A percentile compares a stretch with the other conserved stretches of the same genome.
These are phyloP conservation scores for Ceratobasidium sp. DNA, from an alignment of 1,284 basidiomycete genomes.

Conservation along the genomic window DNA sequence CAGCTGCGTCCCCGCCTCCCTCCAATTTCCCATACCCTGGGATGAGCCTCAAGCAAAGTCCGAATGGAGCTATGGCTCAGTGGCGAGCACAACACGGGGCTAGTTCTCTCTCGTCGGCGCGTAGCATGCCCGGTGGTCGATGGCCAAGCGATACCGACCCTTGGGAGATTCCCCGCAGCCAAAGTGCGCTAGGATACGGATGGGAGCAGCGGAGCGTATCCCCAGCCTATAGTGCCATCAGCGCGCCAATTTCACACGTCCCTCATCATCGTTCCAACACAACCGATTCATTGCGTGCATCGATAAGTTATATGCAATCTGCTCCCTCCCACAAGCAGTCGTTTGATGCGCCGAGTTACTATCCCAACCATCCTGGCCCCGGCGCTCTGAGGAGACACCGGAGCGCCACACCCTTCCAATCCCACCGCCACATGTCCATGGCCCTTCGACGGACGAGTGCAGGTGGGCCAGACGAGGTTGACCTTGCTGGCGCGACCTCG, in stretches of 20 bases:
- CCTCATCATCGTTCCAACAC: slow-evolving; percentile 11
- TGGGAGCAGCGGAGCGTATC: slow-evolving; percentile 35
- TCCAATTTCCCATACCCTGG: slow-evolving; percentile 28
- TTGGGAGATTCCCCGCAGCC: slow-evolving; percentile 29
- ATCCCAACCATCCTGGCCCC: not conserved
- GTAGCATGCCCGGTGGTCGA: slow-evolving; percentile 11
- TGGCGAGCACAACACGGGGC: slow-evolving; percentile 22
- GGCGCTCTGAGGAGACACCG: slow-evolving; percentile 21
- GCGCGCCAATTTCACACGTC: slow-evolving; percentile 17
- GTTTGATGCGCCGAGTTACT: slow-evolving; percentile 16
- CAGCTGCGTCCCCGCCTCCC: slow-evolving; percentile 13
- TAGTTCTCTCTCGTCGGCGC: not conserved
- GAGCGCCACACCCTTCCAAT: slow-evolving; percentile 29
- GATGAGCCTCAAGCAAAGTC: slow-evolving; percentile 21
- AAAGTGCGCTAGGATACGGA: slow-evolving; percentile 28
- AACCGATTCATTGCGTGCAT: not conserved
- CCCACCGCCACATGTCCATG: slow-evolving; percentile 9
- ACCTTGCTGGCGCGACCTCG: slow-evolving; percentile 23
- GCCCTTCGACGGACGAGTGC: slow-evolving; percentile 21
- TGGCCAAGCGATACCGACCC: slow-evolving; percentile 16
- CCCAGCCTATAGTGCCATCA: slow-evolving; percentile 28
- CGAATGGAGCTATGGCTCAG: not conserved
- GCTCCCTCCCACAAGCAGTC: slow-evolving; percentile 31
- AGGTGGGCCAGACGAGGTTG: slow-evolving; percentile 17
- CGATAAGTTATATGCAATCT: slow-evolving; percentile 25